Base-by-base conservation (phyloP, 2,329 filamentous ascomycete genomes). In the Ascochyta rabiei region DNA sequence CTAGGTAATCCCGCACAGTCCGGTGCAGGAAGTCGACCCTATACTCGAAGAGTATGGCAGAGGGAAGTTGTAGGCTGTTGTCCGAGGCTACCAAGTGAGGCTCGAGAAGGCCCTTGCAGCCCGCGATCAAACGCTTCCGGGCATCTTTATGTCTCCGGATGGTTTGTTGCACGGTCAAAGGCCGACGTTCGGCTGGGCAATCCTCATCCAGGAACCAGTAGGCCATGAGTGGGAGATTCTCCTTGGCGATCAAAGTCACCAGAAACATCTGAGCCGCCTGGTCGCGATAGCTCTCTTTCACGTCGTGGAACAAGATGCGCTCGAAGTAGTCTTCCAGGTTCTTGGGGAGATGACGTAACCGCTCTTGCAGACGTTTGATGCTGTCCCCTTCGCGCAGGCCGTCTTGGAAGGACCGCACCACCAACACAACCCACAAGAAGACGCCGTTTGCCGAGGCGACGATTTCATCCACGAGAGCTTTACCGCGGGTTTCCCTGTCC, bases 371-470 rank as follows among this genome's bases (percentile, higher is more conserved):
- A 0, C 55, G 61, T 15, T 66, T 54, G 0, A 75, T 57, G 0
- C 65, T 61, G 28, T 75, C 68, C 2, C 57, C 13, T 6, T 56
- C 57, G 19, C 16, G 19, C 57, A 67, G 72, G 50, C 77, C 76
- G 23, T 73, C 71, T 34, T 80, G 79, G 1, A 82, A 66, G 4
- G 79, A 79, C 9, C 71, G 50, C 1, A 81, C 68, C 3, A 80
- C 79, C 0, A 81, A 56, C 1, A 78, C 71, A 1, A 75, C 43
- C 43, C 43, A 46, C 30, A 46, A 5, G 23, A 46, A 46, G 3
- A 46, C 30, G 16, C 43, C 43, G 6, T 67, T 68, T 0, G 78
- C 66, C 28, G 73, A 77, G 6, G 66, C 37, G 1, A 59, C 61
- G 21, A 81, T 47, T n/a, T 73, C 45, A 1, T 70, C 50, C 78